Base-by-base conservation (phyloP, 2,329 filamentous ascomycete species). In the Botrytis porri region DNA sequence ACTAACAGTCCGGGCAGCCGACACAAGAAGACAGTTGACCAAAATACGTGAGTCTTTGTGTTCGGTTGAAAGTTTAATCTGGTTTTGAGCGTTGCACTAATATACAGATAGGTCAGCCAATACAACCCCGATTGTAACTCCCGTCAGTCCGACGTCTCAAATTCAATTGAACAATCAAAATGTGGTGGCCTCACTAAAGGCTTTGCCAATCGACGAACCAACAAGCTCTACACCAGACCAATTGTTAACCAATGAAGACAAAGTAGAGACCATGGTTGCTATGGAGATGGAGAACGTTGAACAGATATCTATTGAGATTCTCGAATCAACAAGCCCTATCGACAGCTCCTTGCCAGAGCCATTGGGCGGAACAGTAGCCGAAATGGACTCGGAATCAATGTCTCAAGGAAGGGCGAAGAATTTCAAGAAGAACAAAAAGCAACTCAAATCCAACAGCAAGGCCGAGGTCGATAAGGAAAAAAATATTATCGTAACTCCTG, bases 41-140 rank as follows among this genome's bases (percentile, higher is more conserved):
- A 74, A 66, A 70, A 74, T 22, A 72, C 39, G 75, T 75, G 69
- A 54, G 74, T 70, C 20, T 18, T 32, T 22, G 9, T 41, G 18
- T 22, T 67, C 6, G 5, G 48, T 57, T 9, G 14, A 54, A 32
- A 70, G 12, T 16, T n/a, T 1, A 54, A 54, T 4, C 41, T 63
- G 25, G 6, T 1, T 16, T 4, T 7, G 8, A 60, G 57, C n/a
- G 8, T 32, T 54, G 18, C 41, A 32, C 71, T 70, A 57, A 62
- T 22, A 54, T 14, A 16, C 59, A 18, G 1, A 43, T 67, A 76
- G 75, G 10, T 64, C 73, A 37, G 45, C 20, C 4, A 37, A n/a
- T 32, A 57, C 67, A 22, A 71, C 69, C 8, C 72, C 74, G 8
- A 37, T 43, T 45, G 41, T 25, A 20, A 73, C 59, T 22, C 64